Conservation (phyloP, 1,284 basidiomycete genomes). For the Microbotryomycetes sp. region DNA sequence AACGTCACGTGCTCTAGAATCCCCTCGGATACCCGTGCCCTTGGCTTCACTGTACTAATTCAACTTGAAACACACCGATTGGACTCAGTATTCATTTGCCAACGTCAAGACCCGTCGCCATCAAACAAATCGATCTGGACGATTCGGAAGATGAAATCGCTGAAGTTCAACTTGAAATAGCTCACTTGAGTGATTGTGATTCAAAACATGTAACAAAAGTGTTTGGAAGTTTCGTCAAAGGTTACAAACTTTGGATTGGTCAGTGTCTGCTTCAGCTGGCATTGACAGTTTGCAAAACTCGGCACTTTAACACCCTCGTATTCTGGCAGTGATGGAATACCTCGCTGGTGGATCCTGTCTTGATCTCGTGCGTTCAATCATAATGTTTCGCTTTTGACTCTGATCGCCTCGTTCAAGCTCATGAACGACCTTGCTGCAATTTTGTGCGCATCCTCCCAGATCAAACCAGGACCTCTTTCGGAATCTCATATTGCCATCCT, state of each 20-base stretch:
- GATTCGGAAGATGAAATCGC: conserved; percentile 86
- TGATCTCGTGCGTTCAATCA: conserved; percentile 55
- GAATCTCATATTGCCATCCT: conserved; percentile 92
- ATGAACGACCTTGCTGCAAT: background rate
- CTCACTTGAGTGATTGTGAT: conserved; percentile 80
- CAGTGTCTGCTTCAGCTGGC: conserved; percentile 17
- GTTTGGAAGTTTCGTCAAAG: conserved; percentile 92
- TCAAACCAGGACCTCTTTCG: conserved; percentile 82
- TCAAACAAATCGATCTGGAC: conserved; percentile 83
- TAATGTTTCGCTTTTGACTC: background rate
- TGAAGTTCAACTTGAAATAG: conserved; percentile 96
- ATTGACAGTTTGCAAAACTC: too few relatives aligned
- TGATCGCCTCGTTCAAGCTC: background rate
- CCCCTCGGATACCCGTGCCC: background rate
- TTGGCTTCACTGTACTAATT: background rate
- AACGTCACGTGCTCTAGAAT: background rate
- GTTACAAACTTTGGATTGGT: conserved; percentile 93
- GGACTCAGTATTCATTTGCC: conserved; percentile 84
- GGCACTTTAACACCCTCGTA: too few relatives aligned
- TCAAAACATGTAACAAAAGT: conserved; percentile 94
- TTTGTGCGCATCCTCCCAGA: conserved; percentile 39
- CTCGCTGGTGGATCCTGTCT: conserved; percentile 96
- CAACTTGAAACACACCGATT: conserved; percentile 1
- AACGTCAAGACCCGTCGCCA: conserved; percentile 87
- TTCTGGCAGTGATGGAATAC: conserved; percentile 78